phyloP scores from a whole-genome alignment of 345 rosid species.

The Theobroma cacao region DNA sequence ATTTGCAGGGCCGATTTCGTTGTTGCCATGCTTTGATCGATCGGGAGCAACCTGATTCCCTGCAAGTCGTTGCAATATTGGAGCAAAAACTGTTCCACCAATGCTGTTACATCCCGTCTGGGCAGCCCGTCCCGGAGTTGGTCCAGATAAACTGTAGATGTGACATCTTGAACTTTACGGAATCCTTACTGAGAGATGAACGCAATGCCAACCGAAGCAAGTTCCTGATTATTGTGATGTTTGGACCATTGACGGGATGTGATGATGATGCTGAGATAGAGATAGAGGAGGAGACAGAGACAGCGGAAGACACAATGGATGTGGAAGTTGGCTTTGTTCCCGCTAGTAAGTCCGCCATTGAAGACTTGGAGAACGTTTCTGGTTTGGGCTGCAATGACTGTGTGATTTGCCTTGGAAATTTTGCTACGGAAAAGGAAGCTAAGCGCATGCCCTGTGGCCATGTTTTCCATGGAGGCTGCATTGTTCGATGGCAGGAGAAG shows the following conservation, averaged over 20 bases:
- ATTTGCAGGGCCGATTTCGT: no score
- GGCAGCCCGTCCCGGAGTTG: no score
- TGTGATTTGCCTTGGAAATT: conserved; percentile 2
- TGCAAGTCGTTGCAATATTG: no score
- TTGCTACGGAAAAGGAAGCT: neutral
- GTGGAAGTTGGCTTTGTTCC: neutral
- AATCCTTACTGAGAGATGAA: neutral
- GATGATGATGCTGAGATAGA: neutral
- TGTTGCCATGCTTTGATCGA: no score
- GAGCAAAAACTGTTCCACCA: no score
- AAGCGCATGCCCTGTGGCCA: conserved; percentile 16
- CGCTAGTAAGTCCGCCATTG: conserved; percentile 1
- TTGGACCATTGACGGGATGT: neutral
- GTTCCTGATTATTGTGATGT: no score
- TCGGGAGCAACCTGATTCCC: no score
- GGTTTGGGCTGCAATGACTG: neutral
- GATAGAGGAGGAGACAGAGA: no score
- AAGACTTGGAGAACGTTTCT: neutral
- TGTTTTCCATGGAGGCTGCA: conserved; percentile 6
- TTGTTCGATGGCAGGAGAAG: conserved; percentile 7
- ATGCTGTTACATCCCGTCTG: no score
- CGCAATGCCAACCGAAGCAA: neutral
- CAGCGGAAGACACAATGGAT: neutral
- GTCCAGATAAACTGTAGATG: no score
- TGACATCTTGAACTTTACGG: no score